Conservation (phyloP, 176 grass and related monocot genomes). For the Ensete glaucum region DNA sequence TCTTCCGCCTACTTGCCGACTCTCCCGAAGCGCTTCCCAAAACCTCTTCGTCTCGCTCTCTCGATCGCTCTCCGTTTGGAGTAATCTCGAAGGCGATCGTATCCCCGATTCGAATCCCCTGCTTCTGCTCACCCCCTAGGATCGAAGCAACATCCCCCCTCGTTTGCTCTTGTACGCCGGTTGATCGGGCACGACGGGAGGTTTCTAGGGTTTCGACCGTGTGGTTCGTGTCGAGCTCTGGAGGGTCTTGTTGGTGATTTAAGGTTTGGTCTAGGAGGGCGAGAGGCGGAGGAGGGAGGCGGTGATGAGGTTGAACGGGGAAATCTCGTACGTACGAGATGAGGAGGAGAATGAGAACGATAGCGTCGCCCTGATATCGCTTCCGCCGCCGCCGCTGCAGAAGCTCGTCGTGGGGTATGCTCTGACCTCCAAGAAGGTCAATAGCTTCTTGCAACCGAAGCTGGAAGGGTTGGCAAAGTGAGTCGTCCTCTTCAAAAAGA, state of each 20-base stretch:
- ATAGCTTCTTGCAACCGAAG: slow-evolving; percentile 90
- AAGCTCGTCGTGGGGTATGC: slow-evolving; percentile 76
- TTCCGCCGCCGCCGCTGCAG: slow-evolving; percentile 20
- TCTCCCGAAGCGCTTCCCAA: no score
- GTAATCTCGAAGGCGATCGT: background rate
- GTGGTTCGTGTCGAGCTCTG: background rate
- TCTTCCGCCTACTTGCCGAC: background rate
- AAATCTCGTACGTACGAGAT: slow-evolving; percentile 12
- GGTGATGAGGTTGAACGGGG: slow-evolving; percentile 30
- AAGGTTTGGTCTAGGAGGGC: background rate
- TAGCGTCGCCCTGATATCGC: background rate
- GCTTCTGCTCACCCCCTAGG: background rate
- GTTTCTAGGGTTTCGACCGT: background rate
- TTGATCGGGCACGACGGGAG: background rate
- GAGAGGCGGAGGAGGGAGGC: background rate
- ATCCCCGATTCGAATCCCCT: background rate
- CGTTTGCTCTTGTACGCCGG: background rate
- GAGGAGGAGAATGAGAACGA: slow-evolving; percentile 1
- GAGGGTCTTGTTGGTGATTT: background rate
- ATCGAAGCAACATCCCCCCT: background rate
- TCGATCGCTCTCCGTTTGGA: background rate
- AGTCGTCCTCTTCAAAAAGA: background rate
- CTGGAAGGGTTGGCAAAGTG: slow-evolving; percentile 73
- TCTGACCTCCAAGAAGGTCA: slow-evolving; percentile 93
- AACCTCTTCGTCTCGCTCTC: background rate